Conservation (phyloP, 2,329 filamentous ascomycete species). For the Lecanicillium sp. region DNA sequence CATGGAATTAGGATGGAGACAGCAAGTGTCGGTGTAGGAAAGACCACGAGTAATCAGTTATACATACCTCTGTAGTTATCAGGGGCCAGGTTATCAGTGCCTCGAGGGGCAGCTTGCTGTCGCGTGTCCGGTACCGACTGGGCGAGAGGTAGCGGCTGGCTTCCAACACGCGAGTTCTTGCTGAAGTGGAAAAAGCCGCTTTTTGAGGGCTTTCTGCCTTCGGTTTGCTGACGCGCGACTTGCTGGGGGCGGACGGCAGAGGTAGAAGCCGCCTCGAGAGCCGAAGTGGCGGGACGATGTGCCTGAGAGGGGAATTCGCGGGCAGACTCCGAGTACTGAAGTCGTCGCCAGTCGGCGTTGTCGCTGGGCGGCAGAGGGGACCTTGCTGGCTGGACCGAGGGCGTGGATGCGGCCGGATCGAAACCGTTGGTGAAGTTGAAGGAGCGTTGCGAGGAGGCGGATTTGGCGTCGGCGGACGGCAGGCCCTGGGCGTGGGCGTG, state of each 20-base stretch:
- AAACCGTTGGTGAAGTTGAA: conserved; percentile 36
- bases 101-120: conserved; percentile 5
- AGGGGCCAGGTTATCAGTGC: conserved; percentile 3
- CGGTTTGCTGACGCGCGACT: conserved; percentile 19
- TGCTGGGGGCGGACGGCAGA: conserved; percentile 13
- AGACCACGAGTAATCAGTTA: no score
- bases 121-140: conserved; percentile 14
- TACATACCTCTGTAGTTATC: conserved; percentile 24
- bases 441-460: conserved; percentile 36
- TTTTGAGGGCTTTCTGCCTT: conserved; percentile 36
- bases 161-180: conserved; percentile 36
- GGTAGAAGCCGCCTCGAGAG: conserved; percentile 14
- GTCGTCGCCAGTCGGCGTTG: conserved; percentile 5
- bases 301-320: conserved; percentile 6
- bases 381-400: conserved; percentile 3
- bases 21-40: no score
- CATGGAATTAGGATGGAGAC: no score
- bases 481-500: conserved; percentile 16
- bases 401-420: conserved; percentile 18
- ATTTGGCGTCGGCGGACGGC: conserved; percentile 28
- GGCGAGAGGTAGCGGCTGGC: conserved; percentile 14
- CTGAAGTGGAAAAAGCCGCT: conserved; percentile 45
- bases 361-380: conserved; percentile 14
- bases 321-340: conserved; percentile 3
- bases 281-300: conserved; percentile 4